phyloP scores from a whole-genome alignment of 208 protist genomes.

The Entamoeba invadens region DNA sequence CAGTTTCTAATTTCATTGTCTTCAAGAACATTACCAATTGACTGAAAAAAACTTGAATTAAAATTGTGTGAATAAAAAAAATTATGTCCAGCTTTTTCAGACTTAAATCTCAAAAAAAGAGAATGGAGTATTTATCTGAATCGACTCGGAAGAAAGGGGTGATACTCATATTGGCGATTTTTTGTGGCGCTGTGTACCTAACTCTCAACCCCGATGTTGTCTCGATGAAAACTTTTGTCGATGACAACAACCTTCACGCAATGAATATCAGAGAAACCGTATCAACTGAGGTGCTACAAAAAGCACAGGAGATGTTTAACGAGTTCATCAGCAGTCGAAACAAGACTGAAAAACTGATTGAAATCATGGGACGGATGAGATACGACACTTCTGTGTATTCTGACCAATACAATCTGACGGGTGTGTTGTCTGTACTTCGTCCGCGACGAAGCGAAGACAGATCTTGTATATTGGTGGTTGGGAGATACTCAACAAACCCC shows the following conservation, averaged over 20 bases:
- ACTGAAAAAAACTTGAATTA: too few relatives aligned
- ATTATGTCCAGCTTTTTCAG: too few relatives aligned
- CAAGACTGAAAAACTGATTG: too few relatives aligned
- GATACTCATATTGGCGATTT: not conserved
- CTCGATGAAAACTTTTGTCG: not conserved
- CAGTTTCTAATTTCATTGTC: too few relatives aligned
- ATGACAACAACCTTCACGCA: not conserved
- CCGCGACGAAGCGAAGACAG: not conserved
- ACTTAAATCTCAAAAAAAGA: too few relatives aligned
- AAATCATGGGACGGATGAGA: not conserved
- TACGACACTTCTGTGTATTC: not conserved
- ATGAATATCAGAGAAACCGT: not conserved
- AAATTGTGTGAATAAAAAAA: too few relatives aligned
- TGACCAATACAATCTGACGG: not conserved
- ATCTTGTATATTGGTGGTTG: not conserved
- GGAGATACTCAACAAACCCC: not conserved
- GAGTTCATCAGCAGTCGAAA: not conserved
- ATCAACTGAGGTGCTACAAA: too few relatives aligned
- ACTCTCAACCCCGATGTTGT: not conserved
- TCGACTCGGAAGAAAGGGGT: not conserved
- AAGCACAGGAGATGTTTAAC: too few relatives aligned
- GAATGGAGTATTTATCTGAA: not conserved
- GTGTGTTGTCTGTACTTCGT: not conserved
- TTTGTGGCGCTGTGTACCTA: not conserved
- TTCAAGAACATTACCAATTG: too few relatives aligned